phyloP scores from a whole-genome alignment of 2,329 filamentous ascomycete genomes.

The Colletotrichum salicis region DNA sequence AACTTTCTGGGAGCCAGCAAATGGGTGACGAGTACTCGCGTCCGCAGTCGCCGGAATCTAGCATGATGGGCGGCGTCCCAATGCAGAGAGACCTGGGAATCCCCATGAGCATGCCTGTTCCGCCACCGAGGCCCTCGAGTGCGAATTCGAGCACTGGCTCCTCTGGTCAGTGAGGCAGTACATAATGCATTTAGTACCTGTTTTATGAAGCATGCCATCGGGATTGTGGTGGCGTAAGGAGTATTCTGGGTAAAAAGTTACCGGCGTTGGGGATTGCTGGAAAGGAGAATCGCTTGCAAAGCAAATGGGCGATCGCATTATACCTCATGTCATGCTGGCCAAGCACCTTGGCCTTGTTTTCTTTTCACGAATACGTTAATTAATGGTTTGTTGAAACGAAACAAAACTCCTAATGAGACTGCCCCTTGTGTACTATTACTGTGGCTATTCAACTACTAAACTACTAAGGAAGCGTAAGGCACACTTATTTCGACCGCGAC shows the following conservation, averaged over 20 bases:
- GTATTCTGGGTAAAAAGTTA: slow-evolving; percentile 1
- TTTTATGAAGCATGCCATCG: neutral
- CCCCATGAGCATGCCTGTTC: slow-evolving; percentile 44
- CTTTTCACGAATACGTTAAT: slow-evolving; percentile 22
- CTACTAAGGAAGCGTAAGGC: neutral
- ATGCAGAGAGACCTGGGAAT: slow-evolving; percentile 52
- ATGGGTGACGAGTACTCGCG: slow-evolving; percentile 47
- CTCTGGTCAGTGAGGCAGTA: slow-evolving; percentile 51
- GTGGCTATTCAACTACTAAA: neutral
- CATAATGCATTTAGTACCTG: neutral
- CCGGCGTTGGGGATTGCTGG: slow-evolving; percentile 29
- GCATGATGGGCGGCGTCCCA: slow-evolving; percentile 52
- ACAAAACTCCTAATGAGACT: neutral
- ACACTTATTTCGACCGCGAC: neutral
- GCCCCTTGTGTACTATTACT: neutral
- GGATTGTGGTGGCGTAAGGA: slow-evolving; percentile 1
- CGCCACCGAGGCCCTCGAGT: slow-evolving; percentile 53
- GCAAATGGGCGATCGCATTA: slow-evolving; percentile 23
- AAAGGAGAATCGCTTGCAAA: neutral
- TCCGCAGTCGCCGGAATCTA: slow-evolving; percentile 39
- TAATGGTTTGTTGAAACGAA: slow-evolving; percentile 8
- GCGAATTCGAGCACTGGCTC: slow-evolving; percentile 56
- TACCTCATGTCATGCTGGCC: slow-evolving; percentile 27
- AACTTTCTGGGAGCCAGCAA: slow-evolving; percentile 47
- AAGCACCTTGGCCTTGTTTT: slow-evolving; percentile 19